Evolutionary conservation across 2,329 filamentous ascomycete species (phyloP).

Genomic region (Diaporthe aspalathi): DNA sequence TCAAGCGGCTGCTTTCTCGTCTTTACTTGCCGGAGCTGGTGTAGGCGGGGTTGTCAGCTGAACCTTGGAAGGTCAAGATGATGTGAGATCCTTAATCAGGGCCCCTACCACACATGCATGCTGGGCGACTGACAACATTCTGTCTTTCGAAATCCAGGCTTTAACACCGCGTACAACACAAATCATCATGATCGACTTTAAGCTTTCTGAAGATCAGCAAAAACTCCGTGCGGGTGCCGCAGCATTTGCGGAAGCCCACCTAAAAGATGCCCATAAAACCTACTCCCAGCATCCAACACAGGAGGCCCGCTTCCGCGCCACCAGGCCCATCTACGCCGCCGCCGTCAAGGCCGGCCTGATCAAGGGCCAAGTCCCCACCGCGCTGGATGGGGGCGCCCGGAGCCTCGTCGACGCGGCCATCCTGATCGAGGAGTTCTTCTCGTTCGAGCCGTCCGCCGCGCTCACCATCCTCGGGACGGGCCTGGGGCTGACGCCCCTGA

Average conservation of each 20-base stretch:
- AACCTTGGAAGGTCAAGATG: neutral
- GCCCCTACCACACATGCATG: too few relatives aligned
- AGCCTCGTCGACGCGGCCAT: slow-evolving; percentile 34
- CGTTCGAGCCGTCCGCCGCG: slow-evolving; percentile 30
- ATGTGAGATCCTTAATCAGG: slow-evolving; percentile 3
- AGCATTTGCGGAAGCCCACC: slow-evolving; percentile 29
- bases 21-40: too few relatives aligned
- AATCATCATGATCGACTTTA: too few relatives aligned
- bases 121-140: too few relatives aligned
- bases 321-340: slow-evolving; percentile 15
- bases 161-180: too few relatives aligned
- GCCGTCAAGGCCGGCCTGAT: slow-evolving; percentile 30
- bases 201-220: too few relatives aligned
- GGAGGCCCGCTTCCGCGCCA: slow-evolving; percentile 28
- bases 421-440: slow-evolving; percentile 36
- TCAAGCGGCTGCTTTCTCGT: too few relatives aligned
- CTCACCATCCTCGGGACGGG: slow-evolving; percentile 36
- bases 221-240: neutral
- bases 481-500: slow-evolving; percentile 26
- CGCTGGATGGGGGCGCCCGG: slow-evolving; percentile 14
- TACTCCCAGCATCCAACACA: slow-evolving; percentile 28
- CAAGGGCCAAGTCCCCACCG: slow-evolving; percentile 28
- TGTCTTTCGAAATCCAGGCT: too few relatives aligned
- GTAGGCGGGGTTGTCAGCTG: neutral
- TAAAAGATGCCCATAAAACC: neutral